Conservation (phyloP, 2,329 filamentous ascomycete genomes). For the Trichoderma sp. region DNA sequence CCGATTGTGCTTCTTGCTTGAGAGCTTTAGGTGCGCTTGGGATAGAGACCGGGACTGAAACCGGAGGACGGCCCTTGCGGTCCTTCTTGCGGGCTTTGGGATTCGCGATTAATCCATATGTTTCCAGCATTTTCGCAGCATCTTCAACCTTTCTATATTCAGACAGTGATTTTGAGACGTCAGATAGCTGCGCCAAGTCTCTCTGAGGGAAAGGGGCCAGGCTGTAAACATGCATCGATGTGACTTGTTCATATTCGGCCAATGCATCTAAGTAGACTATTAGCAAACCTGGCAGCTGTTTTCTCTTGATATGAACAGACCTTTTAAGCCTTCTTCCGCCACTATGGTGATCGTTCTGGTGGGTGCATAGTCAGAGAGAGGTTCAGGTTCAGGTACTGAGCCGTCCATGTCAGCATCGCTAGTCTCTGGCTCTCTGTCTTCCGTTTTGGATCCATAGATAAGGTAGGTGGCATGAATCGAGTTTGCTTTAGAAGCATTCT, state of each 20-base stretch:
- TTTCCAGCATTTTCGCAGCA: slow-evolving; percentile 57
- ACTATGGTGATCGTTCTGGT: slow-evolving; percentile 66
- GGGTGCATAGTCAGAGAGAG: slow-evolving; percentile 52
- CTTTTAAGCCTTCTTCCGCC: slow-evolving; percentile 70
- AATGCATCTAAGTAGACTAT: slow-evolving; percentile 57
- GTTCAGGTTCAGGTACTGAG: slow-evolving; percentile 57
- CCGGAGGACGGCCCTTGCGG: slow-evolving; percentile 40
- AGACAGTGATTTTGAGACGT: slow-evolving; percentile 65
- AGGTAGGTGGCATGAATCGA: slow-evolving; percentile 93
- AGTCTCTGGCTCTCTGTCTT: slow-evolving; percentile 46
- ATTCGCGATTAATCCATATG: slow-evolving; percentile 76
- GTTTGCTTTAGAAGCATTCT: slow-evolving; percentile 78
- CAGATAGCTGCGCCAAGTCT: slow-evolving; percentile 70
- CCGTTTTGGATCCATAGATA: slow-evolving; percentile 67
- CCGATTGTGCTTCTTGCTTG: not conserved
- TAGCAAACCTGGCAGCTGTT: not conserved
- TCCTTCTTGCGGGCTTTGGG: slow-evolving; percentile 60
- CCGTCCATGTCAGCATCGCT: slow-evolving; percentile 71
- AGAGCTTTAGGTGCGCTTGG: slow-evolving; percentile 32
- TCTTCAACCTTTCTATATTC: slow-evolving; percentile 60
- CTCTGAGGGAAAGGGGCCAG: slow-evolving; percentile 69
- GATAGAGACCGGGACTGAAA: slow-evolving; percentile 28
- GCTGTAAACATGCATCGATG: slow-evolving; percentile 85
- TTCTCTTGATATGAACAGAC: slow-evolving; percentile 43
- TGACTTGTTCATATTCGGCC: slow-evolving; percentile 69